These are phyloP conservation scores for Populus davidiana DNA, from an alignment of 345 rosid species.

Conservation along the genomic window DNA sequence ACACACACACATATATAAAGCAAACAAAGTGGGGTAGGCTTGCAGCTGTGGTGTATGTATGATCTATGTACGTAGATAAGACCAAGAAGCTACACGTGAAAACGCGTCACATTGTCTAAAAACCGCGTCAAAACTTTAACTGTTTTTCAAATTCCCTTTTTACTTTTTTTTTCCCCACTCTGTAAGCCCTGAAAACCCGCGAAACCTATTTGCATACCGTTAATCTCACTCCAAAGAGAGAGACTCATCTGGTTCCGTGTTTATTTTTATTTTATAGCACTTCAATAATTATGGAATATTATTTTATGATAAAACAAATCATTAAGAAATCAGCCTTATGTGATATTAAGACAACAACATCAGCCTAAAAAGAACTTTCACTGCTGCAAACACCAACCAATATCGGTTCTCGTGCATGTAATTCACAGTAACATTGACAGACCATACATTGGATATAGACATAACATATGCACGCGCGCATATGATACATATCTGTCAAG, in stretches of 20 bases:
- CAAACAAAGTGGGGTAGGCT: background rate
- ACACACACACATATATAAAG: no score
- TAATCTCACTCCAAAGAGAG: background rate
- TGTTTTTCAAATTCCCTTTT: constrained; percentile 23
- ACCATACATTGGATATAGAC: background rate
- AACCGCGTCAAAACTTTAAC: constrained; percentile 39
- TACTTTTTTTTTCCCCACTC: background rate
- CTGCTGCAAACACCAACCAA: no score
- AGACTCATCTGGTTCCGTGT: background rate
- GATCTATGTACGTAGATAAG: background rate
- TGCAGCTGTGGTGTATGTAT: background rate
- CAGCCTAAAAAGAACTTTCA: no score
- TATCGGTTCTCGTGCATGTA: background rate
- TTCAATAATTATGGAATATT: no score
- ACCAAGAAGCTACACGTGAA: constrained; percentile 25
- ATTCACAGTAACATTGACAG: background rate
- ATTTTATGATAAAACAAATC: no score
- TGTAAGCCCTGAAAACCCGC: constrained; percentile 20
- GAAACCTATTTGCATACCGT: constrained; percentile 10
- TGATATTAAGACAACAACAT: no score
- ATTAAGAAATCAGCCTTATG: no score
- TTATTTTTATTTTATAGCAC: no score
- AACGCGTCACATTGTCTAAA: constrained; percentile 39
- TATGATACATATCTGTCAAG: background rate
- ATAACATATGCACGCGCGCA: background rate